Evolutionary conservation across 1,284 basidiomycete species (phyloP), one percentile per base, ranked within the genome.

Genomic region (Papiliotrema flavescens): DNA sequence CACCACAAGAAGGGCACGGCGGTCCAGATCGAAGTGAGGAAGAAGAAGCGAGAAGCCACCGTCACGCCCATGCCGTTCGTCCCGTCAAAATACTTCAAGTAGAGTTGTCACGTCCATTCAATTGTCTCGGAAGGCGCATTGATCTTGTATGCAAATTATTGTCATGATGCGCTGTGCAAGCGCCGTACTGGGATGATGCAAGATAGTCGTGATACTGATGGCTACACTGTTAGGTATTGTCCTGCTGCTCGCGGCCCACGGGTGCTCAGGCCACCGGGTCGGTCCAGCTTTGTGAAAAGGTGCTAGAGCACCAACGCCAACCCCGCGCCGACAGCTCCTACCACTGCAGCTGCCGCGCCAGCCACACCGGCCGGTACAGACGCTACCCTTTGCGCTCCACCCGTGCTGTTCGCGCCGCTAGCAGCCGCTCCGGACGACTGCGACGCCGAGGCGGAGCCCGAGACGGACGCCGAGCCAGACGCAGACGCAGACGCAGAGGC

Each of bases 1-100:
- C 84, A 82, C 75, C 91, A 97, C 79, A 97, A 94, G 79, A 92
- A 90, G 75, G 92, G 90, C 7, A 96, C 89, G 0, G 83, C 86
- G 69, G 71, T 78, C 24, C 69, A 67, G 61, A 64, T 79, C 46
- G 74, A 77, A 63, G 76, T 79, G 13, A 64, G 78, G 54, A 75
- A 74, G 62, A 76, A 75, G 65, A 46, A 74, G 55, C 61, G 77
- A 35, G 70, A 75, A 24, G 76, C 74, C 0, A 55, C 60, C 1
- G 67, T 78, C 24, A 66, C 59, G 39, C 59, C 64, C 15, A 78
- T 78, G 77, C 77, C 77, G 15, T 78, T 78, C 50, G 75, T 77
- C n/a, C 71, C 75, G 32, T 60, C 71, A 46, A 76, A 76, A 58
- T 78, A 78, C 63, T 76, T 66, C 65, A 75, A 75, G 64, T 74